These are phyloP conservation scores for Tricholoma sp. DNA, from an alignment of 768 basidiomycete species.

Conservation along the genomic window DNA sequence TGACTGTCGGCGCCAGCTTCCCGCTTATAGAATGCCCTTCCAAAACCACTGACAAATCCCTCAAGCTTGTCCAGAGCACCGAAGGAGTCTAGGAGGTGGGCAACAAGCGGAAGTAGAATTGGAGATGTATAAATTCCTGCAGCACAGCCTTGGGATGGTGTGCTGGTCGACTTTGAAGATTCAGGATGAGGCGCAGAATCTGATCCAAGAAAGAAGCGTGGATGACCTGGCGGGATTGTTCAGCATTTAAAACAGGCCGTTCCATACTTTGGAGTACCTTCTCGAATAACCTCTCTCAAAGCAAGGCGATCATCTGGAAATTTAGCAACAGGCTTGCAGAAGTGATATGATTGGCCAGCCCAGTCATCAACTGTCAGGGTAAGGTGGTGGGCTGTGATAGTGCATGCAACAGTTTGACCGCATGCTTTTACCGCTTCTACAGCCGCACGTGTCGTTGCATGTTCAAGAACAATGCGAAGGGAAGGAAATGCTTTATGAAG, in stretches of 20 bases:
- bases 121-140: slow-evolving; percentile 96
- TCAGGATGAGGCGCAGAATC: slow-evolving; percentile 93
- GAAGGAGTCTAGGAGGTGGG: slow-evolving; percentile 83
- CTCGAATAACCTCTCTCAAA: slow-evolving; percentile 66
- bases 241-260: background rate
- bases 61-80: slow-evolving; percentile 79
- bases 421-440: slow-evolving; percentile 79
- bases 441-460: slow-evolving; percentile 90
- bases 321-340: slow-evolving; percentile 98
- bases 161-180: slow-evolving; percentile 60
- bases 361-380: slow-evolving; percentile 93
- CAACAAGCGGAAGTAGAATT: slow-evolving; percentile 84
- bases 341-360: slow-evolving; percentile 93
- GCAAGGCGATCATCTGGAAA: slow-evolving; percentile 89
- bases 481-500: slow-evolving; percentile 81
- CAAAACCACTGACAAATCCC: slow-evolving; percentile 74
- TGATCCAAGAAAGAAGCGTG: slow-evolving; percentile 95
- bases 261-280: slow-evolving; percentile 45
- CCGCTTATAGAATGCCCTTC: slow-evolving; percentile 73
- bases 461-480: slow-evolving; percentile 94
- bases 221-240: slow-evolving; percentile 54
- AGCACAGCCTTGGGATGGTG: slow-evolving; percentile 73
- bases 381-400: slow-evolving; percentile 96
- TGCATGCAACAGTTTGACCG: slow-evolving; percentile 85
- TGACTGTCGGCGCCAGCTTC: slow-evolving; percentile 23